Conservation (phyloP, 2,329 filamentous ascomycete genomes). For the Orbilia blumenaviensis region DNA sequence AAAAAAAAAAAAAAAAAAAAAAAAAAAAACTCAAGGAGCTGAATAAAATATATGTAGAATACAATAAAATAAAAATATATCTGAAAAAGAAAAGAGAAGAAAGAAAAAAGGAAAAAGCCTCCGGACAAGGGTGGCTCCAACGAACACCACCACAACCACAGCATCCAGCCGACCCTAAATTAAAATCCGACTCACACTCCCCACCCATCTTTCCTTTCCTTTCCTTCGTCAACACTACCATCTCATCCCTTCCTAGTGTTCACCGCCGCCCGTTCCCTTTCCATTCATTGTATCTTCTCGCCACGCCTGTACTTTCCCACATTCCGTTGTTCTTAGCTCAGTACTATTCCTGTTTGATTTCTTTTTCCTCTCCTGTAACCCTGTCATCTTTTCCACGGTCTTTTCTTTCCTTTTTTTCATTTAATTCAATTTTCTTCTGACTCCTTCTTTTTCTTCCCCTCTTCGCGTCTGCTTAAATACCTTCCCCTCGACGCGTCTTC, state of each 20-base stretch:
- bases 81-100: no score
- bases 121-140: no score
- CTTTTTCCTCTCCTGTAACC: conserved; percentile 10
- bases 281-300: conserved; percentile 43
- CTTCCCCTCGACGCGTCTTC: conserved; percentile 49
- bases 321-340: no score
- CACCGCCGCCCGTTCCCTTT: conserved; percentile 13
- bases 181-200: not conserved
- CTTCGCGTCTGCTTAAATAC: conserved; percentile 35
- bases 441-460: not conserved
- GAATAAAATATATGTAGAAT: no score
- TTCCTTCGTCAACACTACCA: conserved; percentile 23
- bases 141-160: no score
- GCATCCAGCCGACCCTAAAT: not conserved
- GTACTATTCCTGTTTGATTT: no score
- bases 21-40: no score
- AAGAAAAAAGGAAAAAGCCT: no score
- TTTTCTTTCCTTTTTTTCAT: not conserved
- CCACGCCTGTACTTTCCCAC: conserved; percentile 31
- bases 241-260: conserved; percentile 19
- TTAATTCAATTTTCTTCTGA: not conserved
- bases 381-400: not conserved
- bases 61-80: no score
- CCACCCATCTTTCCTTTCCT: not conserved
- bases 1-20: no score